Base-by-base conservation (phyloP, 2,329 filamentous ascomycete species). In the Fusarium xylarioides region DNA sequence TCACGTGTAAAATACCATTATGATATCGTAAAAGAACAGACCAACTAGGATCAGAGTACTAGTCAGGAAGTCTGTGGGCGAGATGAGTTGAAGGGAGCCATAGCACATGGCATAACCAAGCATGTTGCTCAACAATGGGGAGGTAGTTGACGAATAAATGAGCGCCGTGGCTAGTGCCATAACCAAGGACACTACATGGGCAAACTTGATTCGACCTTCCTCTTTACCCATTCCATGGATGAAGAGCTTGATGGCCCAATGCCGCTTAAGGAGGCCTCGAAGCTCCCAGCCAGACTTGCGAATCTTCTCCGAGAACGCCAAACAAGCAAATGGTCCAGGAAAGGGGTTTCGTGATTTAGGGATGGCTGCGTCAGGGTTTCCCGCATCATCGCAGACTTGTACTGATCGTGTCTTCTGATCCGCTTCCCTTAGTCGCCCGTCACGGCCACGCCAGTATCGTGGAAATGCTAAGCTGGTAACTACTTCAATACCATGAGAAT, bases 1-100 rank as follows among this genome's bases (percentile, higher is more conserved):
- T 82, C 79, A 91, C 84, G 93, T 95, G 80, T 92, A 96, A 79
- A 96, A 96, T 11, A 96, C 93, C 86, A 95, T 95, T 81, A 96
- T 91, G 54, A 99, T 95, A 80, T 99, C 95, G 79, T 99, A 99
- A 78, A 97, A 90, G 84, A 98, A 98, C 2, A 98, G 86, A 0
- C 92, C 93, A 15, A 86, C 84, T 3, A 98, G 86, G 15, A 98
- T 91, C 47, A 95, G 82, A 11, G 92, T 92, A 1, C 94, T 94
- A 0, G 93, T 97, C 61, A 88, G 84, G 79, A 98, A 97, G 0
- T 94, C 95, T 0, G 95, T 97, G 0, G 95, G 95, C 2, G 95
- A 97, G 85, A 98, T 90, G 59, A 97, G 84, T 76, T 95, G 90
- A 62, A 98, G 87, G 8, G 93, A 91, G 12, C 90, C 89, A 78